Evolutionary conservation across 208 protist species (phyloP).

Genomic region (Acanthamoeba sp.): DNA sequence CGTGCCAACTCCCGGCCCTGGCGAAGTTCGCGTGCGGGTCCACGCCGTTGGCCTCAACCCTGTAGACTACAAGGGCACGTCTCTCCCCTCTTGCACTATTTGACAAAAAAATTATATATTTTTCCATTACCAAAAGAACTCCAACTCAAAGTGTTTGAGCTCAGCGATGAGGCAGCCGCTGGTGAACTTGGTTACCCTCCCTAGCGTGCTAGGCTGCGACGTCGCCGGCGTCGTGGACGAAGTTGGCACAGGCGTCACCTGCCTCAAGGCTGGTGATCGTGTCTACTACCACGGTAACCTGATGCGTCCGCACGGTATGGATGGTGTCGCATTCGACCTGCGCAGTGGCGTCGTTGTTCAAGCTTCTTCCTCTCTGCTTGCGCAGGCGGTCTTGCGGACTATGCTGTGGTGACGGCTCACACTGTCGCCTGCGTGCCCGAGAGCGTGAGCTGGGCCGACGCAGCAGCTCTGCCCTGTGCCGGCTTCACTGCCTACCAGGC

Average conservation of each 20-base stretch:
- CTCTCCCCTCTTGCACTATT: not conserved
- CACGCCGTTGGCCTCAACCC: not conserved
- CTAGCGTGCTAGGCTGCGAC: not conserved
- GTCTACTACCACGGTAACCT: not conserved
- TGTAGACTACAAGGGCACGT: not conserved
- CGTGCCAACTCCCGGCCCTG: not conserved
- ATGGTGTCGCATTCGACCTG: not conserved
- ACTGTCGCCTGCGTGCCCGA: not conserved
- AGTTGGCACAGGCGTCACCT: not conserved
- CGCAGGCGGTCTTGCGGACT: not conserved
- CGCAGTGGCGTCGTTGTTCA: not conserved
- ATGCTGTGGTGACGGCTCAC: not conserved
- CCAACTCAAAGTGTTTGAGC: no score
- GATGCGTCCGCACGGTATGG: not conserved
- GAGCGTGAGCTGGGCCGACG: not conserved
- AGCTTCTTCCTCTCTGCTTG: no score
- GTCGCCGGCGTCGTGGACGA: slow-evolving; percentile 2
- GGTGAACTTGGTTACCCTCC: not conserved
- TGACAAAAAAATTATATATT: no score
- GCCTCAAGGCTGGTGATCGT: not conserved
- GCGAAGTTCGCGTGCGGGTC: not conserved
- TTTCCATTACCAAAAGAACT: no score
- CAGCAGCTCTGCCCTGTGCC: not conserved
- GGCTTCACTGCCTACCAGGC: not conserved
- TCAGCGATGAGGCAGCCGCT: not conserved